Evolutionary conservation across 371 early-diverging fungal species (phyloP).

Genomic region (Mucor circinelloides): DNA sequence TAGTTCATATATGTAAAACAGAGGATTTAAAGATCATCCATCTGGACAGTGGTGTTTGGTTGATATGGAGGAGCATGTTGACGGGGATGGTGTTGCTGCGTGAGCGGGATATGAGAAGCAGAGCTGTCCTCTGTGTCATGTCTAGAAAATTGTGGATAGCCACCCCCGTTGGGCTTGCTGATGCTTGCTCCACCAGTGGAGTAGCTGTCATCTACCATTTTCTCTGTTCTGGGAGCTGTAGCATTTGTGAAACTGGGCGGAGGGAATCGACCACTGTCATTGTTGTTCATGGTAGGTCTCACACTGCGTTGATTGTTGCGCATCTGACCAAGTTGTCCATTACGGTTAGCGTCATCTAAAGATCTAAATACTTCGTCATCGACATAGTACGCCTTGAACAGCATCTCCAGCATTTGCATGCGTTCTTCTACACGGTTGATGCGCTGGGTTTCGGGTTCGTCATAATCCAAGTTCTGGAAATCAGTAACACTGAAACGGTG

Average conservation of each 20-base stretch:
- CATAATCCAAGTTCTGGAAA: slow-evolving; percentile 20
- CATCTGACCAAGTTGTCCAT: neutral
- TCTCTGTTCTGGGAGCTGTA: slow-evolving; percentile 18
- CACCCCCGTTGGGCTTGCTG: neutral
- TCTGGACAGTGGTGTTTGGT: slow-evolving; percentile 22
- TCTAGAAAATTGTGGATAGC: slow-evolving; percentile 12
- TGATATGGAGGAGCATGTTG: slow-evolving; percentile 24
- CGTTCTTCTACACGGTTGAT: slow-evolving; percentile 38
- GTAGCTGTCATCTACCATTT: slow-evolving; percentile 4
- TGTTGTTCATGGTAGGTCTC: neutral
- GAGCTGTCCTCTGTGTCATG: slow-evolving; percentile 21
- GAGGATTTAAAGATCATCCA: slow-evolving; percentile 12
- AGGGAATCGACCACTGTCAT: slow-evolving; percentile 6
- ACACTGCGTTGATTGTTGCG: neutral
- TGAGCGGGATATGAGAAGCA: slow-evolving; percentile 20
- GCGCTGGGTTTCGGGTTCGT: slow-evolving; percentile 35
- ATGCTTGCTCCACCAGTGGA: neutral
- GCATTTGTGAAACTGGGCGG: slow-evolving; percentile 4
- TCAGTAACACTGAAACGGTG: slow-evolving; percentile 44
- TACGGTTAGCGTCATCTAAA: slow-evolving; percentile 28
- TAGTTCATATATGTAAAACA: neutral
- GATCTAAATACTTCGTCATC: slow-evolving; percentile 50
- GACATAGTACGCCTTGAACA: slow-evolving; percentile 41
- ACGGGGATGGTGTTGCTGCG: slow-evolving; percentile 4
- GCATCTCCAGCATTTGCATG: slow-evolving; percentile 35